A percentile compares a stretch with the other conserved stretches of the same genome.
These are phyloP conservation scores for Skeletonema menzelii DNA, from an alignment of 108 stramenopile genomes.

Conservation along the genomic window DNA sequence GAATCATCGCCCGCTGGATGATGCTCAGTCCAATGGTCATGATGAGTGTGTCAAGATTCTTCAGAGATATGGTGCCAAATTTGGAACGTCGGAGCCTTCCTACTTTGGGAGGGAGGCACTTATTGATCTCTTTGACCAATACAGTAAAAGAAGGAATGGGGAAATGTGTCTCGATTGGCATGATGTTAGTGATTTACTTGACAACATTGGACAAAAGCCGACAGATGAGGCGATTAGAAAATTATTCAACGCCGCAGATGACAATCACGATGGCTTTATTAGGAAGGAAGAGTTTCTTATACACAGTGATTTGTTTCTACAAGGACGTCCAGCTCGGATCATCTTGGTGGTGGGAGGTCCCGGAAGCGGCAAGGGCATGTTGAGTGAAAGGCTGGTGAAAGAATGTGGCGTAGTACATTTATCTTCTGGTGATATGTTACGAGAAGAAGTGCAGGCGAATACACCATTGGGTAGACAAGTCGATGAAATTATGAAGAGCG, in stretches of 20 bases:
- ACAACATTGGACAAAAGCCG: conserved; percentile 64
- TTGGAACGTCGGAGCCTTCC: not conserved
- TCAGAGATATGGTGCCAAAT: conserved; percentile 29
- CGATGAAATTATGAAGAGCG: conserved; percentile 85
- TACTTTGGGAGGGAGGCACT: conserved; percentile 44
- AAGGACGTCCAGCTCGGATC: conserved; percentile 72
- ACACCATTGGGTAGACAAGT: conserved; percentile 87
- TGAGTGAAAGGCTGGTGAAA: conserved; percentile 69
- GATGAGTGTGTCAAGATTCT: conserved; percentile 21
- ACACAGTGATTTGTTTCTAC: conserved; percentile 57
- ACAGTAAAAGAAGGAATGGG: conserved; percentile 42
- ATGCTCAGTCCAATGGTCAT: conserved; percentile 29
- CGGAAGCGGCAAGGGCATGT: conserved; percentile 94
- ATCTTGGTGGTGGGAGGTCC: conserved; percentile 96
- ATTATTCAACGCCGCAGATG: conserved; percentile 65
- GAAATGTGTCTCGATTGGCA: conserved; percentile 47
- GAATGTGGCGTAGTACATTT: conserved; percentile 93
- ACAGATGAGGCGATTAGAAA: conserved; percentile 49
- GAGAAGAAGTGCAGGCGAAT: conserved; percentile 83
- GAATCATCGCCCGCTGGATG: conserved; percentile 55
- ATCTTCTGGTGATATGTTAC: conserved; percentile 90
- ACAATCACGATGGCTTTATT: conserved; percentile 59
- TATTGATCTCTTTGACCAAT: conserved; percentile 70
- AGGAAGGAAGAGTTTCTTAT: conserved; percentile 64
- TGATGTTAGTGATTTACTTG: conserved; percentile 53